A percentile compares a stretch with the other conserved stretches of the same genome.
Evolutionary conservation across 2,329 filamentous ascomycete species (phyloP).

Genomic region (Phoma sp.): DNA sequence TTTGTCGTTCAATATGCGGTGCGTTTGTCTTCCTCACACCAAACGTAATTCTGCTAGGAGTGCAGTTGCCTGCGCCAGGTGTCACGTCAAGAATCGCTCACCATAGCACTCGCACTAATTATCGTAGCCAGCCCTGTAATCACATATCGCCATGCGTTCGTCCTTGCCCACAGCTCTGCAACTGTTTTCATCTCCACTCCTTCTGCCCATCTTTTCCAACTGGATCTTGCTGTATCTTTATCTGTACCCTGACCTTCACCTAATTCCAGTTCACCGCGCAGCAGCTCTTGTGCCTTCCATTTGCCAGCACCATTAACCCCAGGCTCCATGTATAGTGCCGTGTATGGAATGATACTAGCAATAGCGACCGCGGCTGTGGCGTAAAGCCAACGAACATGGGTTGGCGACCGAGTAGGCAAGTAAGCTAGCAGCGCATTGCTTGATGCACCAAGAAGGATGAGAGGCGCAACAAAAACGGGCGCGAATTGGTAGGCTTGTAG

Average conservation of each 20-base stretch:
- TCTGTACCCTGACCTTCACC: conserved; percentile 18
- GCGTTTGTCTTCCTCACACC: conserved; percentile 4
- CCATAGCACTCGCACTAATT: conserved; percentile 24
- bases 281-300: conserved; percentile 46
- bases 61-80: neutral
- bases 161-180: conserved; percentile 23
- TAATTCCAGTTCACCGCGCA: conserved; percentile 33
- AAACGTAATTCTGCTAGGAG: neutral
- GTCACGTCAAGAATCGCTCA: neutral
- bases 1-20: no score
- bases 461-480: conserved; percentile 45
- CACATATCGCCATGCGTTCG: conserved; percentile 27
- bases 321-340: conserved; percentile 49
- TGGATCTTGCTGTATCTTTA: conserved; percentile 22
- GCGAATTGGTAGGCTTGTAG: conserved; percentile 48
- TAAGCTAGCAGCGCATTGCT: conserved; percentile 42
- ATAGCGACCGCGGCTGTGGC: conserved; percentile 33
- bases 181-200: conserved; percentile 29
- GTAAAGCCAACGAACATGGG: conserved; percentile 26
- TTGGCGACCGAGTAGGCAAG: neutral
- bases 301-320: conserved; percentile 48
- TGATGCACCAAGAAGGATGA: conserved; percentile 42
- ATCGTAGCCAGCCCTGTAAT: conserved; percentile 22
- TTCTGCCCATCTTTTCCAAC: conserved; percentile 26
- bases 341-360: conserved; percentile 44